Conservation (phyloP, 2,329 filamentous ascomycete genomes). For the Alternaria tenuissima region DNA sequence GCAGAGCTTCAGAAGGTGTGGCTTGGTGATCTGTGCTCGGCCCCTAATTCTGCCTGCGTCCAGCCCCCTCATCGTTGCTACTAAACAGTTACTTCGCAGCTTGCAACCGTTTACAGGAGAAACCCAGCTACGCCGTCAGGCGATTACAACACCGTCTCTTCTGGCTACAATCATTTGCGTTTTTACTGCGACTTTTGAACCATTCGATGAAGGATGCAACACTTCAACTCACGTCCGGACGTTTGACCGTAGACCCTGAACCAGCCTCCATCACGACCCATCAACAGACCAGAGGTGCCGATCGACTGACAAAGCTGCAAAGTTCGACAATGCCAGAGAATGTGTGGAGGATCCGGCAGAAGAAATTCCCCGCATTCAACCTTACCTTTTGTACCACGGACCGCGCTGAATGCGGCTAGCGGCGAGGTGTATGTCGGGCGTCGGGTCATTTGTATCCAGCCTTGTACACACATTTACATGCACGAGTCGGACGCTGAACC, state of each 20-base stretch:
- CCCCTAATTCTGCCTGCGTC: neutral
- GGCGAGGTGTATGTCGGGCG: slow-evolving; percentile 2
- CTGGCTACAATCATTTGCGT: neutral
- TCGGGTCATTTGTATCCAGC: slow-evolving; percentile 9
- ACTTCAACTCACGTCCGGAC: neutral
- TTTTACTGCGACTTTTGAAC: neutral
- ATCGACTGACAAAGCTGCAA: neutral
- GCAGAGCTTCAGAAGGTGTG: neutral
- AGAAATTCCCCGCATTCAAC: slow-evolving; percentile 6
- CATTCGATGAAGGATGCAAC: neutral
- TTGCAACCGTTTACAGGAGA: neutral
- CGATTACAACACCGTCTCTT: neutral
- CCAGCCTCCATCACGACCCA: neutral
- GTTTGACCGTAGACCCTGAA: neutral
- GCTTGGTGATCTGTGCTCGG: slow-evolving; percentile 4
- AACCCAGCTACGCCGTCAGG: neutral
- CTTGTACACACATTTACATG: neutral
- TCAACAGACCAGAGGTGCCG: neutral
- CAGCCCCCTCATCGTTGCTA: neutral
- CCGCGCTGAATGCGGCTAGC: slow-evolving; percentile 7
- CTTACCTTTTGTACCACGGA: slow-evolving; percentile 5
- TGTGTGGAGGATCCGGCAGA: neutral
- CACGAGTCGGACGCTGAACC: neutral
- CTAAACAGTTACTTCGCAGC: neutral
- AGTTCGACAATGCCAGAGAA: neutral